Conservation (phyloP, 305 asterid species). For the Fraxinus floribunda region DNA sequence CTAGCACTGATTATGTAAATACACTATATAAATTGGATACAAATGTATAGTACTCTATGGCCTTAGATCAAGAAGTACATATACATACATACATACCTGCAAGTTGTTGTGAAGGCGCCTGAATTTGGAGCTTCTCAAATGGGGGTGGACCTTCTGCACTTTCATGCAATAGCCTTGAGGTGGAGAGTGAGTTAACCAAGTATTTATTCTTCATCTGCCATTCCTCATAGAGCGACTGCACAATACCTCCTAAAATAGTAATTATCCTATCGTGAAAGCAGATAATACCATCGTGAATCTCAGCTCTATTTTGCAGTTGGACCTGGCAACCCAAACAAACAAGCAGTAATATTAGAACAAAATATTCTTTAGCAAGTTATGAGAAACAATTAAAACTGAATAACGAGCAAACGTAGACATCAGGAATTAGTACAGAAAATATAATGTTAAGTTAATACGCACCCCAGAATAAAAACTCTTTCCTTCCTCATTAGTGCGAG, state of each 20-base stretch:
- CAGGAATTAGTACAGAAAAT: not conserved
- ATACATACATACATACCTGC: conserved; percentile 2
- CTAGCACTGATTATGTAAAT: conserved; percentile 24
- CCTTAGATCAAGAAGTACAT: conserved; percentile 26
- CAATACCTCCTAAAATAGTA: conserved; percentile 70
- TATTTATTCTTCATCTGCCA: conserved; percentile 82
- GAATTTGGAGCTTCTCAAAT: conserved; percentile 70
- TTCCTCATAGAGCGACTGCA: conserved; percentile 79
- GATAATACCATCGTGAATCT: conserved; percentile 56
- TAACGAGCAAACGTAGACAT: not conserved
- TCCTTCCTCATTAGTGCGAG: not conserved
- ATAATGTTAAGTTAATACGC: not conserved
- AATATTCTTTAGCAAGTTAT: conserved; percentile 14
- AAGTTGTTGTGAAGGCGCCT: conserved; percentile 34
- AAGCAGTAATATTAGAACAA: conserved; percentile 13
- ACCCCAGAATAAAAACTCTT: conserved; percentile 7
- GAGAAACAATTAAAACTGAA: conserved; percentile 21
- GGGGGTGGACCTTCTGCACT: conserved; percentile 67
- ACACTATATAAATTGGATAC: not conserved
- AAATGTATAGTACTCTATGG: conserved; percentile 3
- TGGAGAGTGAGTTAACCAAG: conserved; percentile 57
- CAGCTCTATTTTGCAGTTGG: conserved; percentile 54
- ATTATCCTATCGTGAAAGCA: conserved; percentile 55
- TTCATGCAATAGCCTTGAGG: conserved; percentile 47
- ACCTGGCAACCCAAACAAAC: conserved; percentile 53